Evolutionary conservation across 208 protist species (phyloP).

Genomic region (Acanthamoeba lenticulata): DNA sequence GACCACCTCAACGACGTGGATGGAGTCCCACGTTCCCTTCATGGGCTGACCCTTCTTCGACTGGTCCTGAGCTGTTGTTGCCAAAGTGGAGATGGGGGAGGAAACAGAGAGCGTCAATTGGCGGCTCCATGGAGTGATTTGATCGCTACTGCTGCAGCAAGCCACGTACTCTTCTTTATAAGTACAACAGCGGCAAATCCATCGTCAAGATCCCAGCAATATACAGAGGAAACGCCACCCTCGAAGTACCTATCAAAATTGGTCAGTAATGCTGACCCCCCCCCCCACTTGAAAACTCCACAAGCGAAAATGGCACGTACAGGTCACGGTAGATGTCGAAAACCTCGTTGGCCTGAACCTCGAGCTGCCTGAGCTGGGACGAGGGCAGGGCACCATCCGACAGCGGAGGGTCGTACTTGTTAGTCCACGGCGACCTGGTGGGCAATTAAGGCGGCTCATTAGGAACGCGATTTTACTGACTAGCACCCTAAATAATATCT

Average conservation of each 20-base stretch:
- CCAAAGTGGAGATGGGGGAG: too few species aligned
- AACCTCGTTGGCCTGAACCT: constrained; percentile 84
- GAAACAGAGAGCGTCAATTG: background rate
- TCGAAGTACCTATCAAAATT: constrained; percentile 87
- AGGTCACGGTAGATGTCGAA: constrained; percentile 86
- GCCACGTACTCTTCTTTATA: constrained; percentile 88
- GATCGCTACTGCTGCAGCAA: too few species aligned
- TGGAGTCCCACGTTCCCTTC: constrained; percentile 90
- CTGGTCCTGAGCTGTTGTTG: constrained; percentile 81
- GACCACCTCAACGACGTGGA: constrained; percentile 90
- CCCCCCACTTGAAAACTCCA: too few species aligned
- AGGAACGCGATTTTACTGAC: background rate
- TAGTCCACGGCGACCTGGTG: constrained; percentile 90
- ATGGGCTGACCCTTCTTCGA: constrained; percentile 84
- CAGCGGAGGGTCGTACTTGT: constrained; percentile 87
- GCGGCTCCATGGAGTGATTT: background rate
- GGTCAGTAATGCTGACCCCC: too few species aligned
- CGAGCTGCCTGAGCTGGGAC: constrained; percentile 83
- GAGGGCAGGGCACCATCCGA: constrained; percentile 83
- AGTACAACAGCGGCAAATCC: constrained; percentile 89
- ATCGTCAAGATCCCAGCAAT: constrained; percentile 89
- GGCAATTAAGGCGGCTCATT: background rate
- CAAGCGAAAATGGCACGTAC: constrained; percentile 69
- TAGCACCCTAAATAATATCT: background rate
- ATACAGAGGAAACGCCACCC: constrained; percentile 89